A percentile compares a stretch with the other conserved stretches of the same genome.
Conservation (phyloP, 2,329 filamentous ascomycete genomes). For the Paradendryphiella salina region DNA sequence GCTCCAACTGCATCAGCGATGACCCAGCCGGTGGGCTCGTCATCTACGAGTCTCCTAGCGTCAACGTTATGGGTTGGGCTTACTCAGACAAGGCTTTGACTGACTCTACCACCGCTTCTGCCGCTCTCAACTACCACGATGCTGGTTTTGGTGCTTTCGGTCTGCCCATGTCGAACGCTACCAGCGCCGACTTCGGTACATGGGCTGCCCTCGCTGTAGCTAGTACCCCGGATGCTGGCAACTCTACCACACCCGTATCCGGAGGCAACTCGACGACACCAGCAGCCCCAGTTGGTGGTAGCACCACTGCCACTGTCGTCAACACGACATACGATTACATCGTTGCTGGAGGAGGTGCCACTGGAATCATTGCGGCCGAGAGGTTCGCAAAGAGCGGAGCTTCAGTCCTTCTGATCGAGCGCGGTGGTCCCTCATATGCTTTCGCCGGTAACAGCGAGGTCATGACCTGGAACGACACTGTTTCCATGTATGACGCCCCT, state of each 20-base stretch:
- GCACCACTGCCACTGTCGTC: conserved; percentile 41
- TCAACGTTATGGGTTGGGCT: conserved; percentile 42
- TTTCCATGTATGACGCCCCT: conserved; percentile 47
- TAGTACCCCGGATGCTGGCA: conserved; percentile 22
- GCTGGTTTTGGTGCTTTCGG: conserved; percentile 43
- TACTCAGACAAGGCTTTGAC: conserved; percentile 32
- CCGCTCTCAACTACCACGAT: conserved; percentile 36
- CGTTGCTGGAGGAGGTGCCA: conserved; percentile 63
- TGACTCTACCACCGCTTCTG: conserved; percentile 27
- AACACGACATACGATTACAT: conserved; percentile 62
- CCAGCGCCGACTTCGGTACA: conserved; percentile 38
- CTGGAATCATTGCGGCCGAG: conserved; percentile 61
- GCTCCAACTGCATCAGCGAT: conserved; percentile 45
- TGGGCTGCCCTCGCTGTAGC: conserved; percentile 42
- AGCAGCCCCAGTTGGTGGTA: conserved; percentile 29
- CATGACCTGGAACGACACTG: conserved; percentile 41
- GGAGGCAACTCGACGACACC: conserved; percentile 30
- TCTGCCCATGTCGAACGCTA: conserved; percentile 33
- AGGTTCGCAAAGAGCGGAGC: conserved; percentile 65
- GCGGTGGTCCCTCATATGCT: conserved; percentile 45
- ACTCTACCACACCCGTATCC: conserved; percentile 32
- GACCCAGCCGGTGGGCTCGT: conserved; percentile 25
- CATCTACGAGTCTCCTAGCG: conserved; percentile 28
- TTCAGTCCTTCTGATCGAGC: conserved; percentile 61
- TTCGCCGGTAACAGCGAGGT: conserved; percentile 36